phyloP scores from a whole-genome alignment of 805 yeast species.

The Pichia californica region DNA sequence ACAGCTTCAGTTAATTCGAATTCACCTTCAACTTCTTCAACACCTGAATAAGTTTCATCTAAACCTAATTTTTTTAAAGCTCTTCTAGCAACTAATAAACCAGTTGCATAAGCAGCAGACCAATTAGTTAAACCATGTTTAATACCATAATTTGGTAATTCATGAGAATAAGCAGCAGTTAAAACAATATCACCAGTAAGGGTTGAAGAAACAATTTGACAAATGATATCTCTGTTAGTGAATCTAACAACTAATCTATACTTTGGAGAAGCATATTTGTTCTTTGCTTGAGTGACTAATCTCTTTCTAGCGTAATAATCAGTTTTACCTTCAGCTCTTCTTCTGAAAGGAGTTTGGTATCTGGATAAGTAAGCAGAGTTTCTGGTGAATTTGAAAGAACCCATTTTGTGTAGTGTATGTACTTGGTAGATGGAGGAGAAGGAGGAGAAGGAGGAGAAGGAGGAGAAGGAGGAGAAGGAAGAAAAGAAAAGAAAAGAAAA shows the following conservation, averaged over 20 bases:
- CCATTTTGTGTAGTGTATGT: constrained; percentile 44
- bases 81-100: constrained; percentile 98
- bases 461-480: neutral
- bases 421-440: neutral
- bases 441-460: neutral
- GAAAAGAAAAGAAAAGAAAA: neutral
- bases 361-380: constrained; percentile 96
- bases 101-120: constrained; percentile 99
- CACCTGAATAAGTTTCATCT: constrained; percentile 98
- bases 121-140: constrained; percentile 99
- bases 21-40: constrained; percentile 99
- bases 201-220: constrained; percentile 95
- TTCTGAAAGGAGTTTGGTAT: constrained; percentile 99
- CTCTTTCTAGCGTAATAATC: constrained; percentile 99
- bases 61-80: constrained; percentile 95
- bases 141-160: constrained; percentile 96
- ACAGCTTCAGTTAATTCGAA: constrained; percentile 97
- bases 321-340: constrained; percentile 99
- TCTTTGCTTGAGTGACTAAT: constrained; percentile 99
- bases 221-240: constrained; percentile 99
- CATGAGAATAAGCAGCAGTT: constrained; percentile 98
- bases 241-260: constrained; percentile 99
- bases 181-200: constrained; percentile 95
- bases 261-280: constrained; percentile 98
- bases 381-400: constrained; percentile 70